phyloP scores from a whole-genome alignment of 2,329 filamentous ascomycete species.

The Scedosporium dehoogii region DNA sequence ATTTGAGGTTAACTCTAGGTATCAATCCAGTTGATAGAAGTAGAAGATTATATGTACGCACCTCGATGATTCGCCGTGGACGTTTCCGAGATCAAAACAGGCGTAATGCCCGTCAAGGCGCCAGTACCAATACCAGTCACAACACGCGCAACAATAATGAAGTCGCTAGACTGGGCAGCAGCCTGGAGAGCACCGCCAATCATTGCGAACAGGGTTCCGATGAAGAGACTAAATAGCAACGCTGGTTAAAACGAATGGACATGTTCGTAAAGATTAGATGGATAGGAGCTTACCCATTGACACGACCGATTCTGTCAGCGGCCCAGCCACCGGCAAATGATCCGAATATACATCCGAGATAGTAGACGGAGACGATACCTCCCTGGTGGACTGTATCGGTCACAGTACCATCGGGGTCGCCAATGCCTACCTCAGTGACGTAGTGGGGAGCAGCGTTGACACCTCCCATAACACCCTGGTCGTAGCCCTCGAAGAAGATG shows the following conservation, averaged over 20 bases:
- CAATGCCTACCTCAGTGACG: slow-evolving; percentile 33
- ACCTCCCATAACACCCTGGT: slow-evolving; percentile 44
- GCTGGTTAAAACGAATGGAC: background rate
- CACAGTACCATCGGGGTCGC: slow-evolving; percentile 31
- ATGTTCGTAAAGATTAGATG: slow-evolving; percentile 17
- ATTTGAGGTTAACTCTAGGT: background rate
- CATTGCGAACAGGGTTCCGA: slow-evolving; percentile 35
- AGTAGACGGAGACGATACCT: slow-evolving; percentile 42
- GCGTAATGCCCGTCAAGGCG: slow-evolving; percentile 37
- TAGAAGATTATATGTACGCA: slow-evolving; percentile 24
- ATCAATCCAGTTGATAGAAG: slow-evolving; percentile 14
- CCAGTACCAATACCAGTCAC: slow-evolving; percentile 43
- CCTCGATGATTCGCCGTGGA: slow-evolving; percentile 36
- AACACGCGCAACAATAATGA: slow-evolving; percentile 38
- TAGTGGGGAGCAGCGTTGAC: slow-evolving; percentile 33
- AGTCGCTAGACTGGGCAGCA: slow-evolving; percentile 30
- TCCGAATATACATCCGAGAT: slow-evolving; percentile 38
- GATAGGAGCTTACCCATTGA: slow-evolving; percentile 12
- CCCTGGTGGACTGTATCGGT: slow-evolving; percentile 39
- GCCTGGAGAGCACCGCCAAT: slow-evolving; percentile 39
- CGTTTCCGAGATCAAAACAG: slow-evolving; percentile 37
- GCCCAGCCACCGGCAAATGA: slow-evolving; percentile 38
- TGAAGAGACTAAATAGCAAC: slow-evolving; percentile 25
- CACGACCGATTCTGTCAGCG: slow-evolving; percentile 43
- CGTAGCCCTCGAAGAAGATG: slow-evolving; percentile 34